Evolutionary conservation across 148 eudicot genomes (phyloP).

Genomic region (Arctostaphylos glauca): DNA sequence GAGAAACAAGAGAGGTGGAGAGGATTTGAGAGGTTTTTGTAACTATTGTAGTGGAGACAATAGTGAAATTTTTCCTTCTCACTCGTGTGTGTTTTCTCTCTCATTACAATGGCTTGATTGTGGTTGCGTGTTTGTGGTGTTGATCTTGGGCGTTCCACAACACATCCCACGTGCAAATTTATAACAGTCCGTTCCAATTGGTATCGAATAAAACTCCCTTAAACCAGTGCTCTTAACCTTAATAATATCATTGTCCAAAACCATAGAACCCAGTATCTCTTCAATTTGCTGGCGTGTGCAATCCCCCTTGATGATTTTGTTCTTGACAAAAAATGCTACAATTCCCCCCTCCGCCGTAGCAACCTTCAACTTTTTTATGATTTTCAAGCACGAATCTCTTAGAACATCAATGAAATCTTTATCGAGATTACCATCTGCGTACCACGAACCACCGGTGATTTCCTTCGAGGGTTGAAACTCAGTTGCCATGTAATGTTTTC

Average conservation of each 20-base stretch:
- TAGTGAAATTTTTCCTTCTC: too few species aligned
- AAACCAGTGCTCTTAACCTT: constrained; percentile 68
- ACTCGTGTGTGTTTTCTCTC: too few species aligned
- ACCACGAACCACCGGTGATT: constrained; percentile 78
- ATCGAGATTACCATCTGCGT: constrained; percentile 58
- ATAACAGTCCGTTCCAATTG: constrained; percentile 52
- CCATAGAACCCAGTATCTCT: constrained; percentile 50
- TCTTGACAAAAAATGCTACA: constrained; percentile 23
- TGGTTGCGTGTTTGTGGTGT: too few species aligned
- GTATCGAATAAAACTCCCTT: constrained; percentile 55
- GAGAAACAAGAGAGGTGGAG: too few species aligned
- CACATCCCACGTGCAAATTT: constrained; percentile 30
- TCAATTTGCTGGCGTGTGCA: constrained; percentile 37
- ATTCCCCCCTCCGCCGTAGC: constrained; percentile 49
- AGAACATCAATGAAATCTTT: constrained; percentile 29
- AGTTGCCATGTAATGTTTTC: constrained; percentile 50
- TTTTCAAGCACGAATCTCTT: constrained; percentile 19
- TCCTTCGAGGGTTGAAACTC: constrained; percentile 72
- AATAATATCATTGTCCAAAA: constrained; percentile 53
- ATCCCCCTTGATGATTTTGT: constrained; percentile 9
- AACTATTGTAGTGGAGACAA: too few species aligned
- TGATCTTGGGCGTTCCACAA: too few species aligned
- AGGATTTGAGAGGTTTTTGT: too few species aligned
- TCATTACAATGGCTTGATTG: too few species aligned
- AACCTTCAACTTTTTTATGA: constrained; percentile 32